These are phyloP conservation scores for Kingdonia uniflora DNA, from an alignment of 164 flowering plant species.

Conservation along the genomic window DNA sequence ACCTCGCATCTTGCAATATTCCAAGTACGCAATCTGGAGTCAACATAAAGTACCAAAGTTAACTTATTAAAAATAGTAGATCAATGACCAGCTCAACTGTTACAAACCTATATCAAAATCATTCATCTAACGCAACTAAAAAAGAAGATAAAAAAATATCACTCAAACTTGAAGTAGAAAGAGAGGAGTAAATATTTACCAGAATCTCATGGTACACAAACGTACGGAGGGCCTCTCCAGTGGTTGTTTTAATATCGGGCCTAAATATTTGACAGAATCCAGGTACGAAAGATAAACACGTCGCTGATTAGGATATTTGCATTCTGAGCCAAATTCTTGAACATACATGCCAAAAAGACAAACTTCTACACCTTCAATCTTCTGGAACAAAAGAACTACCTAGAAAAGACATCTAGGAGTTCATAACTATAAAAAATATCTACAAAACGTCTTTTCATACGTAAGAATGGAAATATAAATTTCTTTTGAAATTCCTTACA, in stretches of 20 bases:
- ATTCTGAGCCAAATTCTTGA: slow-evolving; percentile 96
- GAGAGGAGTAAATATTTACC: slow-evolving; percentile 27
- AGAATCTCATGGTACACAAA: slow-evolving; percentile 97
- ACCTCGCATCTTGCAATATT: slow-evolving; percentile 90
- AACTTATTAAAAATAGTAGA: too few relatives aligned
- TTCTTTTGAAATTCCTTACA: too few relatives aligned
- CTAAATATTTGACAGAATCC: slow-evolving; percentile 96
- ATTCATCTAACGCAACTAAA: too few relatives aligned
- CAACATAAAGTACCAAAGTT: too few relatives aligned
- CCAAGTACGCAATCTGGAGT: slow-evolving; percentile 90
- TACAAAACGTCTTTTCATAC: too few relatives aligned
- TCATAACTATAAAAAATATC: too few relatives aligned
- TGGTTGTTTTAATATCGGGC: slow-evolving; percentile 76
- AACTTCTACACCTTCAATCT: slow-evolving; percentile 99
- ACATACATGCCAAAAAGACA: slow-evolving; percentile 98
- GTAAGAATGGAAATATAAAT: too few relatives aligned
- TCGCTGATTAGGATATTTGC: slow-evolving; percentile 80
- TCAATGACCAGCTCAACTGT: too few relatives aligned
- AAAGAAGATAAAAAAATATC: too few relatives aligned
- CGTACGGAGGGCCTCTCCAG: slow-evolving; percentile 96
- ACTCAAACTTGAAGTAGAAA: background rate
- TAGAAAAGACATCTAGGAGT: slow-evolving; percentile 18
- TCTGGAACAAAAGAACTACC: slow-evolving; percentile 91
- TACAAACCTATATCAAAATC: too few relatives aligned
- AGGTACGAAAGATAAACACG: slow-evolving; percentile 95